Evolutionary conservation across 495 filamentous ascomycete genomes (phyloP), one percentile per base, ranked within the genome.

Genomic region (Penicillium steckii): DNA sequence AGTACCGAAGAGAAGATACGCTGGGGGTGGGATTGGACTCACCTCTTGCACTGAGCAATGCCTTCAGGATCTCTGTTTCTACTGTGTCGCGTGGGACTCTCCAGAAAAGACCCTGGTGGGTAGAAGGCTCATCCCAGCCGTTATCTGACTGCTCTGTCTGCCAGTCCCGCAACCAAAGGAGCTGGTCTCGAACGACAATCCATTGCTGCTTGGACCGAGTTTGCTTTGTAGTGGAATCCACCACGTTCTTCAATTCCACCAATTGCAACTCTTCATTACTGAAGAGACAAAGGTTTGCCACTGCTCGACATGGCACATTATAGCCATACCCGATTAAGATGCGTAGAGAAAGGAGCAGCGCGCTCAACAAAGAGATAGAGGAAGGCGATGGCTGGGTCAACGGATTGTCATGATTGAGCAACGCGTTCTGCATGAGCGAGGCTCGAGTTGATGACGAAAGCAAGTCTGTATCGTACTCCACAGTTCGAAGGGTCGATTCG

Each of bases 141-240:
- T 48, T 58, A 2, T 66, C 68, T 46, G 55, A 64, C 46, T 65
- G 57, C 9, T 81, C 78, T 2, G 75, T 71, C 19, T 84, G 87
- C 91, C 91, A 95, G 64, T 85, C 81, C 59, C 83, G 81, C 24
- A 96, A 80, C 91, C 91, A 96, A 2, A 93, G 69, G 13, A 96
- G 64, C 60, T 88, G 82, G 44, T 82, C 77, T 30, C 89, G 78
- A 7, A 81, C 74, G 19, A 69, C 68, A 30, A 73, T 73, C 91
- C 91, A 95, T 43, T 85, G 81, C 53, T 78, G 80, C 21, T 84
- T 82, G 51, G 87, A 81, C 38, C 76, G 80, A 44, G 76, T 65
- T 17, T 80, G 77, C 25, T 72, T 76, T 23, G 72, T 64, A 3
- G 78, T 65, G 3, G 73, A 73, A 32, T 79, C 75, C 18, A 95